A percentile compares a stretch with the other conserved stretches of the same genome.
These are phyloP conservation scores for Vaccinium darrowii DNA, from an alignment of 148 eudicot genomes.

Conservation along the genomic window DNA sequence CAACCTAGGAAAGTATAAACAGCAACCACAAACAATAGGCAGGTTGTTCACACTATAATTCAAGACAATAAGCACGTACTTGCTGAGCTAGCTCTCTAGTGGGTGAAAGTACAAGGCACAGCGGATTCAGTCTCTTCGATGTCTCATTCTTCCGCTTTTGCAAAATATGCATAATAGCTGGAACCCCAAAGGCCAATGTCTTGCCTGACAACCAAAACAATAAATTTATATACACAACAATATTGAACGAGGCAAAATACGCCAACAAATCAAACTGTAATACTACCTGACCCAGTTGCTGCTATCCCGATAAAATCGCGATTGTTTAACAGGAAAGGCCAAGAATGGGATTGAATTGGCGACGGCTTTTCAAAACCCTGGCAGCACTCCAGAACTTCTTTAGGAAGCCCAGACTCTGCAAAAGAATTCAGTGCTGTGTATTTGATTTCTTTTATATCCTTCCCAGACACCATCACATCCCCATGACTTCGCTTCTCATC, in stretches of 20 bases:
- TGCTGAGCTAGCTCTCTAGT: slow-evolving; percentile 99
- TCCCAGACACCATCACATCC: slow-evolving; percentile 80
- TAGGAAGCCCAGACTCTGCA: slow-evolving; percentile 55
- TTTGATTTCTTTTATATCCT: slow-evolving; percentile 46
- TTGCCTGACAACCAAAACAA: slow-evolving; percentile 53
- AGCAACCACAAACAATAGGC: not conserved
- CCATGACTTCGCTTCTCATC: slow-evolving; percentile 46
- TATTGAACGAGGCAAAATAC: not conserved
- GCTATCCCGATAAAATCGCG: slow-evolving; percentile 97
- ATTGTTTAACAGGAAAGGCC: slow-evolving; percentile 80
- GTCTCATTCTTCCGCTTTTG: slow-evolving; percentile 52
- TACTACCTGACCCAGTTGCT: slow-evolving; percentile 90
- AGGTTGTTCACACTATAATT: not conserved
- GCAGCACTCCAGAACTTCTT: slow-evolving; percentile 60
- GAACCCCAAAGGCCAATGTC: slow-evolving; percentile 96
- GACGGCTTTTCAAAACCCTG: slow-evolving; percentile 78
- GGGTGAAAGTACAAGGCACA: slow-evolving; percentile 90
- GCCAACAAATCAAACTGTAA: not conserved
- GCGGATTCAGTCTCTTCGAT: slow-evolving; percentile 57
- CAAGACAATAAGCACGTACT: slow-evolving; percentile 35
- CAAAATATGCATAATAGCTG: slow-evolving; percentile 78
- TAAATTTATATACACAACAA: slow-evolving; percentile 4
- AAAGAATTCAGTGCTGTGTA: slow-evolving; percentile 58
- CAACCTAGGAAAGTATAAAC: not conserved
- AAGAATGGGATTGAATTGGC: slow-evolving; percentile 92